Evolutionary conservation across 2,329 filamentous ascomycete genomes (phyloP).

Genomic region (Ophiostoma perfectum): DNA sequence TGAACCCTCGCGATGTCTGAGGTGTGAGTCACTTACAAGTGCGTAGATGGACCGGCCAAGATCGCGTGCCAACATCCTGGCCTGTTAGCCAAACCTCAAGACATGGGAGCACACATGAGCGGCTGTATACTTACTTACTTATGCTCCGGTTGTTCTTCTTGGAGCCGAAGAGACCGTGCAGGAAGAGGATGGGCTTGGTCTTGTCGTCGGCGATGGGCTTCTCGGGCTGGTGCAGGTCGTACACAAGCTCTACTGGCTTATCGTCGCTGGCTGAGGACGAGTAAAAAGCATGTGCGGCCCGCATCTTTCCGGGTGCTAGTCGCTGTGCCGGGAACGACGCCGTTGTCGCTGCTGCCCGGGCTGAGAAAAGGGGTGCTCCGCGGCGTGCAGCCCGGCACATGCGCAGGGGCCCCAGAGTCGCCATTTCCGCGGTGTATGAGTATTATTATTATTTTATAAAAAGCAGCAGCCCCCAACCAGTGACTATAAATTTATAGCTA

Average conservation of each 20-base stretch:
- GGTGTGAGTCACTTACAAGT: slow-evolving; percentile 49
- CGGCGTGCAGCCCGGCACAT: slow-evolving; percentile 12
- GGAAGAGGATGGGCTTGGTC: slow-evolving; percentile 67
- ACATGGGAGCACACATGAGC: not conserved
- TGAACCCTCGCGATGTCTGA: no score
- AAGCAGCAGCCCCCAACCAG: not conserved
- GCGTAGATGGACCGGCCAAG: slow-evolving; percentile 76
- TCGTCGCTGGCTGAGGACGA: slow-evolving; percentile 16
- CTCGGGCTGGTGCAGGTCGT: slow-evolving; percentile 60
- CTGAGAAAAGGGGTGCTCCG: not conserved
- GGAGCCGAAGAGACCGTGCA: slow-evolving; percentile 90
- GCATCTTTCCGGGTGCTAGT: not conserved
- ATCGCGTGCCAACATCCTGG: slow-evolving; percentile 72
- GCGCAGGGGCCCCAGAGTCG: slow-evolving; percentile 8
- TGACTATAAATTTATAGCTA: no score
- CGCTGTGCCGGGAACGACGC: not conserved
- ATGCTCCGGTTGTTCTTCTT: slow-evolving; percentile 93
- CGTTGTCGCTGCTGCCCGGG: not conserved
- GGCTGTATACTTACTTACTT: slow-evolving; percentile 66
- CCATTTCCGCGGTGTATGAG: not conserved
- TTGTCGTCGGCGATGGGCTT: slow-evolving; percentile 40
- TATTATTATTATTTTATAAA: not conserved
- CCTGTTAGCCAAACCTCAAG: not conserved
- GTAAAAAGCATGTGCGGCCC: not conserved
- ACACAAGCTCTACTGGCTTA: slow-evolving; percentile 45